These are phyloP conservation scores for Arachnopeziza araneosa DNA, from an alignment of 2,329 filamentous ascomycete genomes.

Conservation along the genomic window DNA sequence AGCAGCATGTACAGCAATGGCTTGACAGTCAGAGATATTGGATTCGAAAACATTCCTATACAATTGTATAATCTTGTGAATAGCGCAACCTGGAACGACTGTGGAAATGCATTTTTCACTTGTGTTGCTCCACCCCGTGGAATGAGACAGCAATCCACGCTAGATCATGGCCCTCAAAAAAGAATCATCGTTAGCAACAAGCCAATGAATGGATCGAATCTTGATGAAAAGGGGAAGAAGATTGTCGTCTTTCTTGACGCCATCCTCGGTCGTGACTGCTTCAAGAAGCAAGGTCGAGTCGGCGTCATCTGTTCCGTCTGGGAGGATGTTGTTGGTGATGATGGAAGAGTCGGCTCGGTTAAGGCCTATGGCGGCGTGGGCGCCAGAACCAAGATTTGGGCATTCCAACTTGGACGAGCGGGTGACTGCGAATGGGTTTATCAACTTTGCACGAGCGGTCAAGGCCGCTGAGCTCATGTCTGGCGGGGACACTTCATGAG, in stretches of 20 bases:
- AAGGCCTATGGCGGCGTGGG: constrained; percentile 21
- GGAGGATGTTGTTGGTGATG: constrained; percentile 24
- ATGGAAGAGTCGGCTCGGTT: constrained; percentile 24
- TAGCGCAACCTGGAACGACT: constrained; percentile 81
- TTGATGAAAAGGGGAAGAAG: constrained; percentile 2
- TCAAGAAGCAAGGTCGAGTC: constrained; percentile 19
- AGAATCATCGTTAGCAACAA: constrained; percentile 73
- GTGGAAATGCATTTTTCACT: constrained; percentile 77
- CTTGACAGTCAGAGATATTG: constrained; percentile 43
- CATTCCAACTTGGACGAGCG: constrained; percentile 20
- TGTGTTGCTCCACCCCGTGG: constrained; percentile 70
- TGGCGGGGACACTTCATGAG: not conserved
- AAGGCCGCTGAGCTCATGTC: not conserved
- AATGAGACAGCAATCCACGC: constrained; percentile 51
- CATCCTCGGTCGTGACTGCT: constrained; percentile 20
- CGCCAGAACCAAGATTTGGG: constrained; percentile 25
- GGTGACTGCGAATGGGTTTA: constrained; percentile 28
- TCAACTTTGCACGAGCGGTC: constrained; percentile 6
- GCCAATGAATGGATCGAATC: constrained; percentile 5
- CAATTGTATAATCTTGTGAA: constrained; percentile 76
- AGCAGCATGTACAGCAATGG: constrained; percentile 35
- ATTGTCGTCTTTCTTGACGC: constrained; percentile 17
- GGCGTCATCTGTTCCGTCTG: constrained; percentile 26
- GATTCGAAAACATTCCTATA: constrained; percentile 77
- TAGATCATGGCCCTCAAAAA: constrained; percentile 70